Percentiles rank a stretch among this genome's conserved stretches.
Conservation (phyloP, 2,329 filamentous ascomycete genomes). For the Ascochyta rabiei region DNA sequence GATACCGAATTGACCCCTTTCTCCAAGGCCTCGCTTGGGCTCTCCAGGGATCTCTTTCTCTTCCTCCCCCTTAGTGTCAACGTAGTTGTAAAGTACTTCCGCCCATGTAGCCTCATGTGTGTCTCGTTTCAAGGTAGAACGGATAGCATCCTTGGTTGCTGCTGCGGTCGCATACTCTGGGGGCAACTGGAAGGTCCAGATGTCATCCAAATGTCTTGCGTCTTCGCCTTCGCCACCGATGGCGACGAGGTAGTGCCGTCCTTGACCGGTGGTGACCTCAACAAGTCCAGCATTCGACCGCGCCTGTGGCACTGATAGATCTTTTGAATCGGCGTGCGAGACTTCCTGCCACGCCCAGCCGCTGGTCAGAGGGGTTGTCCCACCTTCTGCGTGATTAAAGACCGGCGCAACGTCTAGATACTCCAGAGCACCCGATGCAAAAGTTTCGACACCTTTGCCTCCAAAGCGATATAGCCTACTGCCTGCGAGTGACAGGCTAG, state of each 20-base stretch:
- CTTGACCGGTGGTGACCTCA: constrained; percentile 58
- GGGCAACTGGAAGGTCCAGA: constrained; percentile 61
- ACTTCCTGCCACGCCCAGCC: constrained; percentile 45
- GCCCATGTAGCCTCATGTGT: constrained; percentile 59
- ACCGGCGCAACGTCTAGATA: constrained; percentile 44
- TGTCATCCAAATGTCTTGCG: constrained; percentile 48
- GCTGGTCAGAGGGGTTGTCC: constrained; percentile 41
- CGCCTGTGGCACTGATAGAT: constrained; percentile 44
- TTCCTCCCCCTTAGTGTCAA: constrained; percentile 52
- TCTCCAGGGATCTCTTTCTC: constrained; percentile 50
- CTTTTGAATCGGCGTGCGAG: constrained; percentile 21
- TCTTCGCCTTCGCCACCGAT: constrained; percentile 53
- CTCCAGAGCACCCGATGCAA: constrained; percentile 28
- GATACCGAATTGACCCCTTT: constrained; percentile 48
- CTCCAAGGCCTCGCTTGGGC: constrained; percentile 50
- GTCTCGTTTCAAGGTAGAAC: constrained; percentile 52
- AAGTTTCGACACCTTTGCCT: constrained; percentile 37
- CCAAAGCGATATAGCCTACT: constrained; percentile 57
- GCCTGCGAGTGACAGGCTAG: constrained; percentile 53
- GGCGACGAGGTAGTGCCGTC: constrained; percentile 59
- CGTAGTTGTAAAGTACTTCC: constrained; percentile 56
- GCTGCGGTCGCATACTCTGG: constrained; percentile 55
- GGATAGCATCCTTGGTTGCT: constrained; percentile 58
- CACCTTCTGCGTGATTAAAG: constrained; percentile 44
- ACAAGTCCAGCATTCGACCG: constrained; percentile 54